Conservation (phyloP, 768 basidiomycete species). For the Xerocomellus amylosporus region DNA sequence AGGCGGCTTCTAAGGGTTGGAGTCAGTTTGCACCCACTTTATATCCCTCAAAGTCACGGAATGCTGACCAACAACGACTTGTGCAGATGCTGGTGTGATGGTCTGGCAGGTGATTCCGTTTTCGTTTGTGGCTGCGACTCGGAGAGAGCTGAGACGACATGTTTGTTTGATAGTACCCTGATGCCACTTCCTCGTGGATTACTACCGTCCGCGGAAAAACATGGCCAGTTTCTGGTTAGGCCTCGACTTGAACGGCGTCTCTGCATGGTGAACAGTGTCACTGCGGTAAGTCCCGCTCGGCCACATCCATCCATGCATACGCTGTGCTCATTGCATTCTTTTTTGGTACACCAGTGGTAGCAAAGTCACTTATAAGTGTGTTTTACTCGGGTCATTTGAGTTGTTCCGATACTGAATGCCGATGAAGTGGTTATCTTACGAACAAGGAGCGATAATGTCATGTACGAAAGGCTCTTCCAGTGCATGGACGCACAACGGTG, state of each 20-base stretch:
- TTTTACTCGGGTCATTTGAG: no score
- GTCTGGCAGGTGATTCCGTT: conserved; percentile 46
- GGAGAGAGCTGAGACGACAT: no score
- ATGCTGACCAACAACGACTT: not conserved
- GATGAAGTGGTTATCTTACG: conserved; percentile 37
- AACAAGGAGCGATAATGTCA: not conserved
- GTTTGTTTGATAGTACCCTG: conserved; percentile 30
- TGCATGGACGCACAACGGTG: conserved; percentile 58
- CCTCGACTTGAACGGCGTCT: no score
- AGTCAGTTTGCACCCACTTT: conserved; percentile 48
- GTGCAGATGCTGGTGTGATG: conserved; percentile 40
- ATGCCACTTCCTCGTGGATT: conserved; percentile 40
- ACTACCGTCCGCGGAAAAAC: conserved; percentile 36
- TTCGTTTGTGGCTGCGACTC: not conserved
- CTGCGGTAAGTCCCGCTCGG: no score
- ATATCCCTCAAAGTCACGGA: not conserved
- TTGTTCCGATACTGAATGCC: not conserved
- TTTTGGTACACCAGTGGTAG: no score
- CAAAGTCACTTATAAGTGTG: conserved; percentile 42
- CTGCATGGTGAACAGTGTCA: no score
- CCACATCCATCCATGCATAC: no score
- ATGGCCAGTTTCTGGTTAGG: conserved; percentile 35
- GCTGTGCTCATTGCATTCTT: no score
- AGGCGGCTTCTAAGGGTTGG: conserved; percentile 67
- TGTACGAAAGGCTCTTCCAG: conserved; percentile 40